These are phyloP conservation scores for Flaveria trinervia DNA, from an alignment of 129 eudicot genomes.

Conservation along the genomic window DNA sequence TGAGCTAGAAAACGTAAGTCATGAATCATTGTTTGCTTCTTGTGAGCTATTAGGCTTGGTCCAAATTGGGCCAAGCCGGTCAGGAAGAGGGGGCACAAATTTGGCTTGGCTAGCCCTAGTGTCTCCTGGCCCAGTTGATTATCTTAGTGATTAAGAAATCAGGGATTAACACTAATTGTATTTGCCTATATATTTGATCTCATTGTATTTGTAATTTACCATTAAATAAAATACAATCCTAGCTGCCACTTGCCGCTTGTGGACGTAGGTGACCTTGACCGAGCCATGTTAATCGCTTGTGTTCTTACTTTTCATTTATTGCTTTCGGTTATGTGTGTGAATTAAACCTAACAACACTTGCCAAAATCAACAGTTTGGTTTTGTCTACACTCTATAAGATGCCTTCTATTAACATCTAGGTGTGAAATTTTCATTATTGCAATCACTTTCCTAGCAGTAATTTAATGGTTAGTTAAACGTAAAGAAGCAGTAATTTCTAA, in stretches of 20 bases:
- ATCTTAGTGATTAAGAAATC: background rate
- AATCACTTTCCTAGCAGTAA: background rate
- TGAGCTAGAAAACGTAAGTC: conserved; percentile 93
- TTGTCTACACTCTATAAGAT: background rate
- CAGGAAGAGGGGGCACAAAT: background rate
- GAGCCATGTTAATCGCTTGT: too few relatives aligned
- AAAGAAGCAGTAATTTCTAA: background rate
- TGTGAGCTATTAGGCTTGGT: background rate
- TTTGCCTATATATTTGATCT: background rate
- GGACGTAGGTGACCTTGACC: too few relatives aligned
- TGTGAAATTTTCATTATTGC: background rate
- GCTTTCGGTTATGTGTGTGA: too few relatives aligned
- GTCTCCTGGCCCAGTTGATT: background rate
- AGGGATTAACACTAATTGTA: background rate
- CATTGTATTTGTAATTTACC: background rate
- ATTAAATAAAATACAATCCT: too few relatives aligned
- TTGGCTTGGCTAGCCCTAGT: background rate
- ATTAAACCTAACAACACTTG: background rate
- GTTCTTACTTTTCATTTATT: too few relatives aligned
- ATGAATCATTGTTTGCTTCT: conserved; percentile 14
- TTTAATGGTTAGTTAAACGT: background rate
- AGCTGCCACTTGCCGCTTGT: too few relatives aligned
- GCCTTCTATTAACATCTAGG: background rate
- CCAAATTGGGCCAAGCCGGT: background rate
- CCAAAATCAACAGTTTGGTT: background rate